Base-by-base conservation (phyloP, 2,329 filamentous ascomycete species). In the Cladophialophora yegresii region DNA sequence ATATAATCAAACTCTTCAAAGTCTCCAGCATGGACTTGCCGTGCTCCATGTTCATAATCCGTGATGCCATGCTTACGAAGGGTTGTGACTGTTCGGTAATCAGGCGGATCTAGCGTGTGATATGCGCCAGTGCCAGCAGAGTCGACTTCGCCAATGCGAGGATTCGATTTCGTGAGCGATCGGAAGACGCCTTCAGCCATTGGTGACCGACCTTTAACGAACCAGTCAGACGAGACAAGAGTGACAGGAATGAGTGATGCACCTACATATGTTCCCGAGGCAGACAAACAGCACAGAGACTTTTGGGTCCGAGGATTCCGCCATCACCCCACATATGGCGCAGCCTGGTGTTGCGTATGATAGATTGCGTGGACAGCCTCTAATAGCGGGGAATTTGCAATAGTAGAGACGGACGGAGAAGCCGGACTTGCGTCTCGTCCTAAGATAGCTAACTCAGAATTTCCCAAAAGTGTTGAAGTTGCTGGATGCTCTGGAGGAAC, bases 181-280 rank as follows among this genome's bases (percentile, higher is more conserved):
- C 87, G 86, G 79, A 99, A 98, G 69, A 96, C 90, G 56, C 91
- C 95, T 81, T 98, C 93, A 53, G 93, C 92, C 95, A 99, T 98
- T 33, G 95, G 91, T 7, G 92, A 96, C 66, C 86, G 85, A 73
- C 85, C 83, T 84, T 65, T 28, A 40, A 32, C 33, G 33, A 22
- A 3, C 32, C 62, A 20, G 58, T 65, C 62, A 62, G 64, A 26
- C 50, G 33, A 50, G 23, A 55, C 43, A 57, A 33, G 9, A 23
- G 36, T 16, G 47, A 58, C 55, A 7, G n/a, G 22, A 26, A 22
- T n/a, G 55, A 49, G 54, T 23, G 32, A 59, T 62, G 58, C 64
- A 54, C 20, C 20, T 73, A 85, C 92, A 99, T 74, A 98, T 98
- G 78, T 99, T 99, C 76, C 95, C 95, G 36, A 98, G 84, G 79